Percentiles rank a stretch among this genome's conserved stretches.
phyloP scores from a whole-genome alignment of 495 filamentous ascomycete species.

The Daldinia bambusicola region DNA sequence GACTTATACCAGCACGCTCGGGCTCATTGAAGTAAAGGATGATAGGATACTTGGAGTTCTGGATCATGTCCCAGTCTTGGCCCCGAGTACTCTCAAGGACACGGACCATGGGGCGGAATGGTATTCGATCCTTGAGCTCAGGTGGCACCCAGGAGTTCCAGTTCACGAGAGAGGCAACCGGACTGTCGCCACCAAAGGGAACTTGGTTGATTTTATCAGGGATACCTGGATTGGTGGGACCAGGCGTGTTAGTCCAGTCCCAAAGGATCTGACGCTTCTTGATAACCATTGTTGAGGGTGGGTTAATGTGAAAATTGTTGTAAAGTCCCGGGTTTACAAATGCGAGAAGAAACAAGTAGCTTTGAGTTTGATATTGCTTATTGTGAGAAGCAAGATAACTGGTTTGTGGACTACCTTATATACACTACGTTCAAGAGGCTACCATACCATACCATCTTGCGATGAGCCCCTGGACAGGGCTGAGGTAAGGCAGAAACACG shows the following conservation, averaged over 20 bases:
- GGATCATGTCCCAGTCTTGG: slow-evolving; percentile 54
- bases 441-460: background rate
- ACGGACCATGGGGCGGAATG: slow-evolving; percentile 59
- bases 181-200: slow-evolving; percentile 41
- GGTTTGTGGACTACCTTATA: slow-evolving; percentile 8
- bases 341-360: background rate
- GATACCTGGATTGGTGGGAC: slow-evolving; percentile 40
- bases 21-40: slow-evolving; percentile 62
- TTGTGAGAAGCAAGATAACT: background rate
- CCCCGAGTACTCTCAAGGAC: slow-evolving; percentile 44
- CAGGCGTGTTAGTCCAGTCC: slow-evolving; percentile 59
- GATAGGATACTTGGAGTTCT: slow-evolving; percentile 43
- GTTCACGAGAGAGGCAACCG: slow-evolving; percentile 54
- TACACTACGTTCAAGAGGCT: background rate
- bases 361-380: background rate
- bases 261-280: slow-evolving; percentile 59
- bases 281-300: slow-evolving; percentile 39
- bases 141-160: slow-evolving; percentile 61
- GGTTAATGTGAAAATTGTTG: background rate
- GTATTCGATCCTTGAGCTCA: slow-evolving; percentile 54
- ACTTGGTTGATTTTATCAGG: slow-evolving; percentile 51
- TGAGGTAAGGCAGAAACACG: slow-evolving; percentile 31
- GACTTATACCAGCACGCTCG: slow-evolving; percentile 53
- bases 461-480: background rate
- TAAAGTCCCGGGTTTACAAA: background rate